Evolutionary conservation across 2,329 filamentous ascomycete species (phyloP).

Genomic region (Fusarium sp.): DNA sequence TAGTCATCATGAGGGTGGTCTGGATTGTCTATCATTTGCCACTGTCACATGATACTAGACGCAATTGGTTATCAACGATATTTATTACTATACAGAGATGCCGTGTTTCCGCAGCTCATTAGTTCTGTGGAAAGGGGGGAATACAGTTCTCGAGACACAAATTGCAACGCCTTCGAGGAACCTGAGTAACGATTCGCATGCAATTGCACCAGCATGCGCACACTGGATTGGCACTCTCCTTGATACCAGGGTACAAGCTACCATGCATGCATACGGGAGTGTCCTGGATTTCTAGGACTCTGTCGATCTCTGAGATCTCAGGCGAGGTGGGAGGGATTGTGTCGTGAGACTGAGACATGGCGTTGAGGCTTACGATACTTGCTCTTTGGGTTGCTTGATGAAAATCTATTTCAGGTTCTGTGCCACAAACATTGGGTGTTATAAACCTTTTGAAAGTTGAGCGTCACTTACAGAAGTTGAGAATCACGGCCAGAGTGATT

Average conservation of each 20-base stretch:
- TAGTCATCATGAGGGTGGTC: neutral
- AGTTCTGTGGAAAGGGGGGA: neutral
- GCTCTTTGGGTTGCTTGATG: neutral
- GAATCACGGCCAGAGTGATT: too few relatives aligned
- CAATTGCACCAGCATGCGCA: neutral
- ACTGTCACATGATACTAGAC: neutral
- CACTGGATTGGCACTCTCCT: neutral
- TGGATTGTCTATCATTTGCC: neutral
- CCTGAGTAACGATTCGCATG: neutral
- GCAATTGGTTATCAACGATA: too few relatives aligned
- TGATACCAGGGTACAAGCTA: neutral
- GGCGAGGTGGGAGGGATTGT: neutral
- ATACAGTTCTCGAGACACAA: neutral
- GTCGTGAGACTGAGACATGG: neutral
- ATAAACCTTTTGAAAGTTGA: too few relatives aligned
- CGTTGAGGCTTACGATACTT: neutral
- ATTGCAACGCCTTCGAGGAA: neutral
- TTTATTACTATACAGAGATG: too few relatives aligned
- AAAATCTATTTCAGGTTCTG: too few relatives aligned
- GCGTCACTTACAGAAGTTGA: too few relatives aligned
- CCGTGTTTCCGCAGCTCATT: neutral
- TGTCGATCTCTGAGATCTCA: neutral
- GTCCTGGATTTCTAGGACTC: neutral
- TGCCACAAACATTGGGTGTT: too few relatives aligned
- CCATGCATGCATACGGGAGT: neutral